Evolutionary conservation across 106 monocot species (phyloP).

Genomic region (Ottelia alismoides): DNA sequence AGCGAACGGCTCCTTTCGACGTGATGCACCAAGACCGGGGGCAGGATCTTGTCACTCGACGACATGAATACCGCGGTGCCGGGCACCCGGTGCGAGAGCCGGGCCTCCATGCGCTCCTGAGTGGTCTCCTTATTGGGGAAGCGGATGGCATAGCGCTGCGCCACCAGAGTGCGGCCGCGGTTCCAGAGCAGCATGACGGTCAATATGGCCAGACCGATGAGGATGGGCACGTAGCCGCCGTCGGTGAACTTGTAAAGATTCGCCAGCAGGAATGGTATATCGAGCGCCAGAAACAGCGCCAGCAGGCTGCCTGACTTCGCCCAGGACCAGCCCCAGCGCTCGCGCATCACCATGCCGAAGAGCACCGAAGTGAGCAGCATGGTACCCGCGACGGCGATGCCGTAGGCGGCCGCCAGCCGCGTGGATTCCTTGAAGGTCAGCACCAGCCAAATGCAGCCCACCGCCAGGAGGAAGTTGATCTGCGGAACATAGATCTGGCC

Average conservation of each 20-base stretch:
- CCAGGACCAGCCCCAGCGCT: constrained; percentile 43
- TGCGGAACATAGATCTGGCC: constrained; percentile 53
- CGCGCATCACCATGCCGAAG: constrained; percentile 36
- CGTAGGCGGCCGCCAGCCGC: constrained; percentile 49
- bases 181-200: constrained; percentile 46
- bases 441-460: constrained; percentile 32
- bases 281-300: constrained; percentile 25
- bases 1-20: too few relatives aligned
- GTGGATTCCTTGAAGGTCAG: constrained; percentile 37
- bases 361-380: constrained; percentile 17
- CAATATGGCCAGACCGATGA: constrained; percentile 27
- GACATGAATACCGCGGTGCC: too few relatives aligned
- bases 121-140: too few relatives aligned
- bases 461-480: constrained; percentile 50
- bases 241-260: constrained; percentile 37
- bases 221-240: constrained; percentile 48
- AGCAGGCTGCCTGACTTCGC: constrained; percentile 16
- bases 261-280: constrained; percentile 43
- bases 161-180: constrained; percentile 33
- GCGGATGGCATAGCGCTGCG: too few relatives aligned
- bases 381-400: too few relatives aligned
- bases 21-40: too few relatives aligned
- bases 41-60: too few relatives aligned
- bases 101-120: too few relatives aligned
- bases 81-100: too few relatives aligned